Base-by-base conservation (phyloP, 345 rosid genomes). In the Erysimum cheiranthoides region DNA sequence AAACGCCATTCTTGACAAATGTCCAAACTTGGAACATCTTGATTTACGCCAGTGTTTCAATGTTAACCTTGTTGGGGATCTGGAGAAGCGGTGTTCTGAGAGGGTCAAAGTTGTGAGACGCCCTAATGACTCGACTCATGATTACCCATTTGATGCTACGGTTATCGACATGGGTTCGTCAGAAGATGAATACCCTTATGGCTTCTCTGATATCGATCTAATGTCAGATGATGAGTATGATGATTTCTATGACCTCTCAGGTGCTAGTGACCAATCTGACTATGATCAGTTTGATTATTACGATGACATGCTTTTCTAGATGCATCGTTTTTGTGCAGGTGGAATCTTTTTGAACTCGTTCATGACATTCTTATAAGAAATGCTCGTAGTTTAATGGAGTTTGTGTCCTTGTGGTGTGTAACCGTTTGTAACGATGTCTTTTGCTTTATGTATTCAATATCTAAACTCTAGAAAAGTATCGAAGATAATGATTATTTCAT, bases 11-110 rank as follows among this genome's bases (percentile, higher is more conserved):
- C 90, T 90, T 2, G 82, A 87, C 25, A 78, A 85, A 21, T 92
- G 97, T 70, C 86, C 75, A 58, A 78, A 74, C 71, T 85, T 90
- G 6, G 89, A 86, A 71, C 84, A 83, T 10, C 92, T 92, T 57
- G 97, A 92, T 81, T 62, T 92, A 63, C 86, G 93, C 36, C 84
- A 76, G 47, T 90, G 93, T 81, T 85, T 80, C 79, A 83, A 88
- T 43, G 39, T 92, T 25, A 40, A 21, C 17, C 67, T 87, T 49
- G 78, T 39, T 16, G 85, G 86, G 51, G 64, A 81, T 45, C 66
- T 88, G 80, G 83, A 78, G 82, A 84, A 73, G 72, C 74, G 73
- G 51, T 88, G 93, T 75, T 49, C 34, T 0, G 85, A 83, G 75
- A 67, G 18, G 52, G 80, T 90, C 49, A 85, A 80, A 79, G 80